A percentile compares a stretch with the other conserved stretches of the same genome.
Conservation (phyloP, 2,329 filamentous ascomycete genomes). For the Laburnicola sp. region DNA sequence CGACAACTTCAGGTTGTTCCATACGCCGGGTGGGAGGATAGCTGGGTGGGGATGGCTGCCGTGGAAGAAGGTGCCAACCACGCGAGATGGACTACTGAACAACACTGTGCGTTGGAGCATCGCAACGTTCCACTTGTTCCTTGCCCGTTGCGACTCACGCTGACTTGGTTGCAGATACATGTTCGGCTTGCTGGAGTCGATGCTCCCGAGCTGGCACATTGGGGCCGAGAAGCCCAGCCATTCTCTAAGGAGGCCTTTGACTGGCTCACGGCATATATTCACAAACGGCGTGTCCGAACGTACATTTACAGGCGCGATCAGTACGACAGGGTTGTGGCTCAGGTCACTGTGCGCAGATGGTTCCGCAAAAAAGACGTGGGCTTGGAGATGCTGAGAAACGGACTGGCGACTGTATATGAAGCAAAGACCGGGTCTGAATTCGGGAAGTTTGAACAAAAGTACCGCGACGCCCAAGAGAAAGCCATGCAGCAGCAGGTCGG, state of each 20-base stretch:
- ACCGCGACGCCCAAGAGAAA: constrained; percentile 65
- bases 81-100: constrained; percentile 69
- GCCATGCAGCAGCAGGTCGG: constrained; percentile 49
- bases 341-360: constrained; percentile 72
- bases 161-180: constrained; percentile 65
- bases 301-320: constrained; percentile 85
- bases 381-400: constrained; percentile 81
- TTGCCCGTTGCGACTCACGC: constrained; percentile 16
- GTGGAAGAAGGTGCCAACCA: constrained; percentile 69
- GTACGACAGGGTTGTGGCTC: constrained; percentile 87
- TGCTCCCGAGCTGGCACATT: constrained; percentile 90
- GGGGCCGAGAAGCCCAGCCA: constrained; percentile 84
- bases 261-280: constrained; percentile 76
- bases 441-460: constrained; percentile 66
- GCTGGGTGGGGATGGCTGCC: constrained; percentile 92
- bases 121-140: background rate
- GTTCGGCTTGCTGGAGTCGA: constrained; percentile 90
- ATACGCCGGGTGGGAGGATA: constrained; percentile 86
- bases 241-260: constrained; percentile 77
- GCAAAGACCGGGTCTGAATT: constrained; percentile 89
- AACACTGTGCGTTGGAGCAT: constrained; percentile 67
- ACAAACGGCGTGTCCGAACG: constrained; percentile 74
- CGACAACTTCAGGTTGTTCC: constrained; percentile 91
- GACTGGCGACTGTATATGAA: constrained; percentile 90
- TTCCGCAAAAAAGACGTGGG: constrained; percentile 79